phyloP scores from a whole-genome alignment of 2,329 filamentous ascomycete genomes.

The Colletotrichum musicola region DNA sequence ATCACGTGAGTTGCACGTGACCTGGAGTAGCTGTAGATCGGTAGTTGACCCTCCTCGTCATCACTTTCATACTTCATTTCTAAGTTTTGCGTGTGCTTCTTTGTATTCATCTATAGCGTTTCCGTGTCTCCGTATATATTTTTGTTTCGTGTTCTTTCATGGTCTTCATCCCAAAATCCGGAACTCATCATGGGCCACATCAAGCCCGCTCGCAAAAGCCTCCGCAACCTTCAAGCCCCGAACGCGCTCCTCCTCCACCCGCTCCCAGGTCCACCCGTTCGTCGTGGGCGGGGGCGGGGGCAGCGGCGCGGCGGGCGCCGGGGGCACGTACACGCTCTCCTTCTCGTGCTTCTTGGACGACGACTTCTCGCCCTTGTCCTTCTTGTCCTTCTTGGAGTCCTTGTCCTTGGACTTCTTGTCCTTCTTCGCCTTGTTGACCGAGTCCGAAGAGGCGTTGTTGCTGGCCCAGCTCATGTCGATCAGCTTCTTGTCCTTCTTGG shows the following conservation, averaged over 20 bases:
- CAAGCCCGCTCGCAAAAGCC: conserved; percentile 23
- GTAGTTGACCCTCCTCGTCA: no score
- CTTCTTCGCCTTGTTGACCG: not conserved
- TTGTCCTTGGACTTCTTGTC: not conserved
- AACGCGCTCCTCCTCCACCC: conserved; percentile 28
- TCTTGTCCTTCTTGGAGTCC: not conserved
- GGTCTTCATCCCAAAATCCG: conserved; percentile 3
- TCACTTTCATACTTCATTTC: no score
- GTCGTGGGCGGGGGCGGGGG: not conserved
- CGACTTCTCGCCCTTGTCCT: not conserved
- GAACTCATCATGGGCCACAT: conserved; percentile 31
- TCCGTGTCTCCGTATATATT: no score
- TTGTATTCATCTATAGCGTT: no score
- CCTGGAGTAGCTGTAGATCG: no score
- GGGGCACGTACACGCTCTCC: not conserved
- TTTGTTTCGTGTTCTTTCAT: no score
- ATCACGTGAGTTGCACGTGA: no score
- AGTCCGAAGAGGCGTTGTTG: not conserved
- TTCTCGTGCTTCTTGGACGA: not conserved
- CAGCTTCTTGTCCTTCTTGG: not conserved
- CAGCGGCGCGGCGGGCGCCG: no score
- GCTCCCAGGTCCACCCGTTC: conserved; percentile 27
- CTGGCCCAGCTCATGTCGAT: not conserved
- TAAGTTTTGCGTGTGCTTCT: no score
- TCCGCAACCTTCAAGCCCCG: conserved; percentile 19